These are phyloP conservation scores for Xanthoconium separans DNA, from an alignment of 1,284 basidiomycete species.

Conservation along the genomic window DNA sequence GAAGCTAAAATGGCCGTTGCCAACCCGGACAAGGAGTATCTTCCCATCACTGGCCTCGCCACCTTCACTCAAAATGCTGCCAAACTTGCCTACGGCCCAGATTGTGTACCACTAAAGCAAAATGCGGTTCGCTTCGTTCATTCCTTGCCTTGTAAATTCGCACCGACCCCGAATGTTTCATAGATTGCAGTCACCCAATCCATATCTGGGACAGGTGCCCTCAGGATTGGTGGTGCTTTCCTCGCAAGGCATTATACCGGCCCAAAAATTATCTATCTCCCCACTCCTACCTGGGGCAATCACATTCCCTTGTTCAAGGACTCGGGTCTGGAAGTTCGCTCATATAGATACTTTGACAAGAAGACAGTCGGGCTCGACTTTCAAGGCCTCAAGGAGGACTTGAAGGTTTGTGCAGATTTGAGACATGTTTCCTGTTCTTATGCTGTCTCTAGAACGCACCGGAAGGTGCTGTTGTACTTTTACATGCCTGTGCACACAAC, in stretches of 20 bases:
- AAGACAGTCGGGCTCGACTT: conserved; percentile 94
- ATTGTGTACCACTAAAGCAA: conserved; percentile 73
- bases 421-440: conserved; percentile 1
- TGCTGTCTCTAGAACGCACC: conserved; percentile 59
- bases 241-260: conserved; percentile 88
- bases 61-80: conserved; percentile 90
- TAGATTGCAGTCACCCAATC: conserved; percentile 93
- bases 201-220: conserved; percentile 97
- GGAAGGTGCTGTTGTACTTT: conserved; percentile 76
- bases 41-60: conserved; percentile 91
- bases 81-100: conserved; percentile 88
- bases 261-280: conserved; percentile 90
- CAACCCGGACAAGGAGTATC: conserved; percentile 94
- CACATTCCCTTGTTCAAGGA: conserved; percentile 88
- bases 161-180: conserved; percentile 1
- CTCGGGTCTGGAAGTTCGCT: conserved; percentile 91
- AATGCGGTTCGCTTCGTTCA: conserved; percentile 60
- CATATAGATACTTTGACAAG: conserved; percentile 95
- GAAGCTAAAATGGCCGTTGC: conserved; percentile 71
- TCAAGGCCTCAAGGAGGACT: conserved; percentile 85
- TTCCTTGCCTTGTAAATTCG: not conserved
- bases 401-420: conserved; percentile 55
- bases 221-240: conserved; percentile 96
- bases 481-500: conserved; percentile 97
- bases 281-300: conserved; percentile 97